Evolutionary conservation across 176 grass and related monocot genomes (phyloP).

Genomic region (Hyparrhenia diplandra): DNA sequence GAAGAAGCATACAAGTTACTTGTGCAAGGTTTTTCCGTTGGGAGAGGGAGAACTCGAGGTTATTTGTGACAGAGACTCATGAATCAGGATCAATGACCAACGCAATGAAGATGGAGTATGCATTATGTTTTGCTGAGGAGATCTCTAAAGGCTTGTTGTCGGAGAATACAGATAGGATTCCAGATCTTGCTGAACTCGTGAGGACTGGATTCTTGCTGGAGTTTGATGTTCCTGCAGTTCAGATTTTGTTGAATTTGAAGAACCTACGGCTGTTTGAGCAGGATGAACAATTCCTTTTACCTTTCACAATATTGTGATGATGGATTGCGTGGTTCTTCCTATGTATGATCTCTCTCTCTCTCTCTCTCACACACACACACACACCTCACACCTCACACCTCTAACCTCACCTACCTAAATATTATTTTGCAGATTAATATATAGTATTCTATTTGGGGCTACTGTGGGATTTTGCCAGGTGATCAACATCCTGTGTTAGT

Average conservation of each 20-base stretch:
- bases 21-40: slow-evolving; percentile 30
- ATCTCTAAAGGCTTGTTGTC: slow-evolving; percentile 52
- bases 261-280: slow-evolving; percentile 23
- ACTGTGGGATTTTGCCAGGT: not conserved
- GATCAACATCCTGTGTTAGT: not conserved
- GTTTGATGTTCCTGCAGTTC: slow-evolving; percentile 43
- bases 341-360: not conserved
- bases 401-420: not conserved
- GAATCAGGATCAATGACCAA: not conserved
- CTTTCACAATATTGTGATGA: not conserved
- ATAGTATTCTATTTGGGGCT: not conserved
- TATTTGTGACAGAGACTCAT: slow-evolving; percentile 16
- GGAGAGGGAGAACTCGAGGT: slow-evolving; percentile 44
- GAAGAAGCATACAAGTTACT: slow-evolving; percentile 1
- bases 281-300: not conserved
- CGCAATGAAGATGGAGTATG: slow-evolving; percentile 19
- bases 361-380: too few relatives aligned
- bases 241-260: slow-evolving; percentile 46
- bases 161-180: slow-evolving; percentile 31
- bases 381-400: too few relatives aligned
- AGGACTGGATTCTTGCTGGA: slow-evolving; percentile 38
- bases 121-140: slow-evolving; percentile 36
- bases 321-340: not conserved
- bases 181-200: slow-evolving; percentile 38
- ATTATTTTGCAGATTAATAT: not conserved